phyloP scores from a whole-genome alignment of 192 early-diverging fungal species.

The Coemansia sp. region DNA sequence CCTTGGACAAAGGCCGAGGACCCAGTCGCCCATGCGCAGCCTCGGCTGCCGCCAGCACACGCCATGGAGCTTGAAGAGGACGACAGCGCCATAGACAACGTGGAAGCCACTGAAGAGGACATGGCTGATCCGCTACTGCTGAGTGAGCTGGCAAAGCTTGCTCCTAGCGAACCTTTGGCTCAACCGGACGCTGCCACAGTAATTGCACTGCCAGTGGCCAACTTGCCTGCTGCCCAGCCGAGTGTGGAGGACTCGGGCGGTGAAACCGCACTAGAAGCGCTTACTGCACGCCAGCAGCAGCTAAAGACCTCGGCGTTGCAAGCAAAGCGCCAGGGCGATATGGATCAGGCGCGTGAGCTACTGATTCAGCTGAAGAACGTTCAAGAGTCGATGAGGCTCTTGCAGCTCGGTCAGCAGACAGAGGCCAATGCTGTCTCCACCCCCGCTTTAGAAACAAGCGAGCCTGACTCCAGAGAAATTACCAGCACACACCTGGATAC shows the following conservation, averaged over 20 bases:
- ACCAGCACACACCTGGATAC: not conserved
- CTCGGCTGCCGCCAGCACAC: not conserved
- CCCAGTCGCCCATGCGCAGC: not conserved
- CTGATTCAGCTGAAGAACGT: conserved; percentile 30
- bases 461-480: not conserved
- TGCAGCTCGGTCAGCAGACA: conserved; percentile 2
- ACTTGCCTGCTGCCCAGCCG: not conserved
- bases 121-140: conserved; percentile 44
- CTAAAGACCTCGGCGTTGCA: conserved; percentile 29
- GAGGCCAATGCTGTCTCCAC: not conserved
- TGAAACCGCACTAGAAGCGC: not conserved
- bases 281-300: conserved; percentile 9
- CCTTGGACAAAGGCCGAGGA: not conserved
- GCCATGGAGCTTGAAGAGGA: conserved; percentile 10
- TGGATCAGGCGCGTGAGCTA: conserved; percentile 26
- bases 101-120: conserved; percentile 38
- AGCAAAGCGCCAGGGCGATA: conserved; percentile 30
- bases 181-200: not conserved
- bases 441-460: not conserved
- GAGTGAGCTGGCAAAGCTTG: conserved; percentile 23
- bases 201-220: not conserved
- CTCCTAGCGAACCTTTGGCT: not conserved
- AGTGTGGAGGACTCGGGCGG: not conserved
- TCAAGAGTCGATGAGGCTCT: conserved; percentile 11
- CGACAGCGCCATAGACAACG: conserved; percentile 14